Evolutionary conservation across 768 basidiomycete species (phyloP).

Genomic region (Leucosporidium creatinivorum): DNA sequence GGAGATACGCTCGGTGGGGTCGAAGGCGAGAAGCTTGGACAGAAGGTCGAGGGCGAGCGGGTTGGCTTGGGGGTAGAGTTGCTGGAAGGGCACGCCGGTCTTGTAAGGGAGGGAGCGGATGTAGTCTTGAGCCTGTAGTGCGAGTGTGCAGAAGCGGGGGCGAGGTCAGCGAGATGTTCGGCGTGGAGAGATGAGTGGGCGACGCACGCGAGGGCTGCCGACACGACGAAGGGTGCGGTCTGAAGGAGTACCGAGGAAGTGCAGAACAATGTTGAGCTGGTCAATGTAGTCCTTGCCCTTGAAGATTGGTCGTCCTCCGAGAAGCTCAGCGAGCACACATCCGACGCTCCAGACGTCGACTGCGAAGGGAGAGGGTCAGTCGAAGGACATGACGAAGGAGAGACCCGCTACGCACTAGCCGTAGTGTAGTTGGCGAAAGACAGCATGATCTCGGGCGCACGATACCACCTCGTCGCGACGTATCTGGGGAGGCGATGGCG

Average conservation of each 20-base stretch:
- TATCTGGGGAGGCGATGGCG: slow-evolving; percentile 23
- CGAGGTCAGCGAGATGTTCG: slow-evolving; percentile 8
- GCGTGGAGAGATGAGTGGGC: neutral
- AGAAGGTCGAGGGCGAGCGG: slow-evolving; percentile 89
- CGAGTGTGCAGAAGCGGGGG: neutral
- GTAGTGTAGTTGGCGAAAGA: slow-evolving; percentile 46
- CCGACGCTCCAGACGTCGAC: slow-evolving; percentile 49
- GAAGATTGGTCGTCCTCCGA: slow-evolving; percentile 47
- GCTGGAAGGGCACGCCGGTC: slow-evolving; percentile 83
- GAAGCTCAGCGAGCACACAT: slow-evolving; percentile 48
- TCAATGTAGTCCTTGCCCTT: slow-evolving; percentile 99
- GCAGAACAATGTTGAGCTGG: slow-evolving; percentile 85
- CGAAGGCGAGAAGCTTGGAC: slow-evolving; percentile 84
- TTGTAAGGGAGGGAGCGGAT: slow-evolving; percentile 97
- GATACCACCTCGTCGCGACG: slow-evolving; percentile 95
- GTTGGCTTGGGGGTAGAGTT: slow-evolving; percentile 88
- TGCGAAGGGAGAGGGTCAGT: slow-evolving; percentile 4
- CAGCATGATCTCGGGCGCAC: slow-evolving; percentile 98
- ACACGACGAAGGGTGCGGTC: slow-evolving; percentile 94
- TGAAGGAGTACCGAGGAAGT: slow-evolving; percentile 94
- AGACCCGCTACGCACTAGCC: slow-evolving; percentile 39
- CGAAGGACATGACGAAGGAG: neutral
- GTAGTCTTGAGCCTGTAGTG: slow-evolving; percentile 79
- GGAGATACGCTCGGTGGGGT: slow-evolving; percentile 90
- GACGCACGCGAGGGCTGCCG: slow-evolving; percentile 78